phyloP scores from a whole-genome alignment of 2,329 filamentous ascomycete genomes.

The Epichloe glyceriae region DNA sequence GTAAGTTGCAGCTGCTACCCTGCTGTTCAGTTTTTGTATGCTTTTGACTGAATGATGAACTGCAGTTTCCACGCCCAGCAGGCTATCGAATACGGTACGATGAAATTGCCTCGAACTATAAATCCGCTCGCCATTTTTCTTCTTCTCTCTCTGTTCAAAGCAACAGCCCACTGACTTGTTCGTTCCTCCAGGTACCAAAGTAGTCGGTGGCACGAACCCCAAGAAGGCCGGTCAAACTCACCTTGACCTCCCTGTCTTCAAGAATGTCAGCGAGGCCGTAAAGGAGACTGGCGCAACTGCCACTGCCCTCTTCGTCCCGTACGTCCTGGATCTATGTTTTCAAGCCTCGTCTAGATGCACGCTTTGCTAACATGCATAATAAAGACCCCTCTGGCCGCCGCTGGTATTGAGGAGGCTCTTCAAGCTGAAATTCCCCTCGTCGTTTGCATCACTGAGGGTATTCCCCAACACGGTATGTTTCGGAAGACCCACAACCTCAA shows the following conservation, averaged over 20 bases:
- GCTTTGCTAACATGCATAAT: constrained; percentile 19
- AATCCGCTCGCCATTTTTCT: neutral
- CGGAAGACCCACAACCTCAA: neutral
- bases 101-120: constrained; percentile 8
- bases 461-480: constrained; percentile 79
- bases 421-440: constrained; percentile 84
- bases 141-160: neutral
- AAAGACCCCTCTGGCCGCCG: constrained; percentile 82
- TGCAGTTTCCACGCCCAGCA: constrained; percentile 89
- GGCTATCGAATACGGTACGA: constrained; percentile 92
- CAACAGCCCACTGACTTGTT: constrained; percentile 11
- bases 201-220: constrained; percentile 96
- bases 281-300: constrained; percentile 84
- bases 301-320: constrained; percentile 94
- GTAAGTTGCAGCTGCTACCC: constrained; percentile 36
- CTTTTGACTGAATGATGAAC: constrained; percentile 8
- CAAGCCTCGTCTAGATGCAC: constrained; percentile 1
- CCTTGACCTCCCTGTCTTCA: constrained; percentile 86
- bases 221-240: constrained; percentile 93
- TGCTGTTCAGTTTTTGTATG: neutral
- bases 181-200: constrained; percentile 62
- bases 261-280: constrained; percentile 73
- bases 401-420: constrained; percentile 94
- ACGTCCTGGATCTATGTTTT: constrained; percentile 22
- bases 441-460: constrained; percentile 96